Evolutionary conservation across 805 yeast species (phyloP), one percentile per base, ranked within the genome.

Genomic region (Lachancea quebecensis): DNA sequence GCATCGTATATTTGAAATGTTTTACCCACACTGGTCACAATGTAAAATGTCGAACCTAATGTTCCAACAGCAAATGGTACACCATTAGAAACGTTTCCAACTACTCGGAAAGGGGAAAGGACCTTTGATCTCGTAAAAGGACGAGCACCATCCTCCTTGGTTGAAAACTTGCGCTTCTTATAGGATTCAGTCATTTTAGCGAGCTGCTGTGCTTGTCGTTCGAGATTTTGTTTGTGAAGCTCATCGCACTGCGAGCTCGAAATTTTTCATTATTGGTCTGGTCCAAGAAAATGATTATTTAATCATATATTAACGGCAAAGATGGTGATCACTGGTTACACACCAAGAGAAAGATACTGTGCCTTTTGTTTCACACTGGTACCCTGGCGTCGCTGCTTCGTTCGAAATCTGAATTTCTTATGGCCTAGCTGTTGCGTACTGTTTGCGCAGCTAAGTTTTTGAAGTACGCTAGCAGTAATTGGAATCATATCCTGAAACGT

Each of bases 1-100:
- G 85, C 96, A 68, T 93, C 99, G 59, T 85, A 93, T 27, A 93
- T 87, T 64, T 91, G 98, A 69, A 93, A 87, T 1, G 91, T 75
- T 43, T 80, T 74, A 2, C 97, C 98, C 17, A 93, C 96, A 38
- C 86, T 81, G 0, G 98, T 91, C 14, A 83, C 95, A 34, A 88
- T 78, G 57, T 90, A 85, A 57, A 85, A 90, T 1, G 95, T 80
- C 12, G 86, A 75, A 42, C 99, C 99, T 48, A 91, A 72, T 1
- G 91, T 80, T 25, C 98, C 95, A 16, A 88, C 71, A 6, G 96
- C 85, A 60, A 90, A 87, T 2, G 98, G 98, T 1, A 75, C 71
- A 32, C 78, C 82, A 59, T 87, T 87, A 27, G 96, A 75, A n/a
- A 95, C 95, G 58, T 87, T 81, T 4, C 99, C 99, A 21, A 93